Conservation (phyloP, 768 basidiomycete genomes). For the Lepiota brunneoincarnata region DNA sequence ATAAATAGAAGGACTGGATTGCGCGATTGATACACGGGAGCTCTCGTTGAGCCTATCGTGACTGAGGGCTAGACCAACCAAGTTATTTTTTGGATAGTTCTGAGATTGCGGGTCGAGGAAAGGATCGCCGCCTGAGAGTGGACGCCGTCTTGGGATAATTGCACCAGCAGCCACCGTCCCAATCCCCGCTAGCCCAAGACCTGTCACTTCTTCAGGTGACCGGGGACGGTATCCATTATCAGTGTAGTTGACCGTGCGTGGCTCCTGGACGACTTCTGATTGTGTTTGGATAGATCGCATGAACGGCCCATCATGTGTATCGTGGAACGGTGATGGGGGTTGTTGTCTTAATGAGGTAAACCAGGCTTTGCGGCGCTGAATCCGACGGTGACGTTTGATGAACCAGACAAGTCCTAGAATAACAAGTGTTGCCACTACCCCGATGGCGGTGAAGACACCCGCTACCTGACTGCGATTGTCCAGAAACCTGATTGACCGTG, state of each 20-base stretch:
- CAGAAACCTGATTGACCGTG: constrained; percentile 47
- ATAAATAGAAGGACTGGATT: constrained; percentile 51
- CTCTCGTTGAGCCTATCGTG: background rate
- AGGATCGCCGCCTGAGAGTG: constrained; percentile 23
- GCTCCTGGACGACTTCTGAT: constrained; percentile 15
- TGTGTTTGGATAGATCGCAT: constrained; percentile 31
- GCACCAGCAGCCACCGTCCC: background rate
- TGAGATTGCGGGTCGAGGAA: constrained; percentile 28
- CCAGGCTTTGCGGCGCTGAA: constrained; percentile 33
- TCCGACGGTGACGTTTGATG: constrained; percentile 39
- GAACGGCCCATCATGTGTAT: constrained; percentile 1
- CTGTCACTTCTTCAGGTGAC: background rate
- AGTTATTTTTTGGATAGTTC: constrained; percentile 16
- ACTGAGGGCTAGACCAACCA: constrained; percentile 8
- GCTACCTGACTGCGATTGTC: constrained; percentile 66
- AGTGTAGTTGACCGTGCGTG: constrained; percentile 3
- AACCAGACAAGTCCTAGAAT: constrained; percentile 42
- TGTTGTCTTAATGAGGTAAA: constrained; percentile 33
- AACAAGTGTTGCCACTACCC: constrained; percentile 48
- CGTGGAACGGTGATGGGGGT: constrained; percentile 21
- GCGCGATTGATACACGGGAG: constrained; percentile 26
- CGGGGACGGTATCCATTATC: constrained; percentile 3
- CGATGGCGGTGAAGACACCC: constrained; percentile 71
- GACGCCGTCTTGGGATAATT: constrained; percentile 2
- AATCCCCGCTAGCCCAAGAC: constrained; percentile 2